Base-by-base conservation (phyloP, 371 early-diverging fungal genomes). In the Apophysomyces ossiformis region DNA sequence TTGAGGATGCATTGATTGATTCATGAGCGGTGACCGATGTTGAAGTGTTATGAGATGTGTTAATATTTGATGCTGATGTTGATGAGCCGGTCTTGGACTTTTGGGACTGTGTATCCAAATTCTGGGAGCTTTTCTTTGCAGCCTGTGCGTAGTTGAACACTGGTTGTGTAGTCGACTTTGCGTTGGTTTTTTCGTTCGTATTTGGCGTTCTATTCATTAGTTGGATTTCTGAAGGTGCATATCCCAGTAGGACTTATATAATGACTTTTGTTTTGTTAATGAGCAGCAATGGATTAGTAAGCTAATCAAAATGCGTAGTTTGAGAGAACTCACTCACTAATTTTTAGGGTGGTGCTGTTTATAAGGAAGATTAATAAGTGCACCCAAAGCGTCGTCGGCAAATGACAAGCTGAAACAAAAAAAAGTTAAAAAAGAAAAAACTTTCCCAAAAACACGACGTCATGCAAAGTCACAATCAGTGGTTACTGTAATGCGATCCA, bases 121-220 rank as follows among this genome's bases (percentile, higher is more conserved):
- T 71, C 61, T 73, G 74, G 46, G 76, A 75, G 70, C 70, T 73
- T 73, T 72, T 71, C 66, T 75, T 79, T 56, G 72, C 76, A 72
- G 79, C 79, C 66, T 73, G 76, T 71, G 79, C 79, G 76, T 79
- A 75, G 61, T 79, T 76, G 74, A 74, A 79, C 68, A 79, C 79
- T 74, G 72, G 67, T 75, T 73, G 69, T 47, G 66, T 57, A 69
- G 73, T 69, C 65, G 73, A 69, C 68, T 69, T 70, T 50, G 72
- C 74, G 74, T 72, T 72, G 41, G 69, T 67, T 60, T 72, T 69
- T 60, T 72, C 73, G 75, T 64, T 70, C 66, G 71, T 70, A 57
- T 69, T 78, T 56, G 71, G 73, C 62, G 74, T 70, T 70, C 72
- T 74, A 73, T 78, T 78, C 78, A 78, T 78, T 74, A 78, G 78